Evolutionary conservation across 192 early-diverging fungal species (phyloP).

Genomic region (Borealophlyctis nickersoniae): DNA sequence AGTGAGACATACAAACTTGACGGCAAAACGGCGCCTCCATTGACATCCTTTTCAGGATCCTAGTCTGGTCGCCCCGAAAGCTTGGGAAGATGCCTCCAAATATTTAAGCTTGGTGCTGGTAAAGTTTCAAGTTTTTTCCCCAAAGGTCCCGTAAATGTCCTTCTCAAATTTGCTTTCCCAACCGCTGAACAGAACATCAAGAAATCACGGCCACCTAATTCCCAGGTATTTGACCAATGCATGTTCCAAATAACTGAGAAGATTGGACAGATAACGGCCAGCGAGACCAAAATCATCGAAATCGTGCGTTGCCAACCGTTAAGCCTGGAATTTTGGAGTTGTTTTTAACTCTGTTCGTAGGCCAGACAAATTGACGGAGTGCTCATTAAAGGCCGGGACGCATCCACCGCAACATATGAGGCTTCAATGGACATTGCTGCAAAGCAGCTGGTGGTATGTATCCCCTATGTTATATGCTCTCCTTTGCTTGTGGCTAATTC

Average conservation of each 20-base stretch:
- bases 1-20: not conserved
- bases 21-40: not conserved
- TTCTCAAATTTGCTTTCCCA: not conserved
- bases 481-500: too few species aligned
- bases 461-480: not conserved
- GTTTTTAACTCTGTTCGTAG: not conserved
- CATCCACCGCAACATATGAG: not conserved
- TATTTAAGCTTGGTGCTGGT: not conserved
- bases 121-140: not conserved
- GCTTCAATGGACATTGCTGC: conserved; percentile 49
- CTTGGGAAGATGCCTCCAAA: conserved; percentile 21
- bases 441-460: conserved; percentile 56
- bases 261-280: conserved; percentile 33
- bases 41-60: not conserved
- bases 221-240: conserved; percentile 3
- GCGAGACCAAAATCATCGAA: conserved; percentile 25
- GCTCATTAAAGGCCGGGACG: conserved; percentile 15
- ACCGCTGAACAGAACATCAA: conserved; percentile 28
- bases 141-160: not conserved
- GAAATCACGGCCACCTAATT: conserved; percentile 9
- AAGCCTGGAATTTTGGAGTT: not conserved
- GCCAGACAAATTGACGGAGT: not conserved
- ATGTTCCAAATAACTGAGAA: conserved; percentile 27
- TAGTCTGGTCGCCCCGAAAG: conserved; percentile 12
- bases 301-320: conserved; percentile 12